Conservation (phyloP, 306 rosid genomes). For the Medicago ruthenica region DNA sequence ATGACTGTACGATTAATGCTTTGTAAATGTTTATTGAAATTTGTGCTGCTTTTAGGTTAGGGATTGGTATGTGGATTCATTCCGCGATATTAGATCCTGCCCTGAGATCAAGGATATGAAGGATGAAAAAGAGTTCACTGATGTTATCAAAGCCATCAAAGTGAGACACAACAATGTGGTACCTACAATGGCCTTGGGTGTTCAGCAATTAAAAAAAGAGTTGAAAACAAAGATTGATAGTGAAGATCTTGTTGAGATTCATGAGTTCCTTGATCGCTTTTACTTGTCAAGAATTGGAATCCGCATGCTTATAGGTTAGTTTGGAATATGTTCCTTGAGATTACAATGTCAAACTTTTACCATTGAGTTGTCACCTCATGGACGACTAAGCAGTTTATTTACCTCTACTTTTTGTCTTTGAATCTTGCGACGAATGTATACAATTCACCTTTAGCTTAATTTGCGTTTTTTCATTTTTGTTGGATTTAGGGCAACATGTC, state of each 20-base stretch:
- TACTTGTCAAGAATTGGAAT: slow-evolving; percentile 98
- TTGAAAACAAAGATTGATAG: slow-evolving; percentile 54
- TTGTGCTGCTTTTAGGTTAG: slow-evolving; percentile 68
- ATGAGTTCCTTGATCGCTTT: slow-evolving; percentile 90
- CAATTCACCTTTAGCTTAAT: background rate
- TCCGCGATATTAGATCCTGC: slow-evolving; percentile 82
- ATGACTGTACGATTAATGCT: slow-evolving; percentile 22
- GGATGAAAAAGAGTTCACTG: slow-evolving; percentile 78
- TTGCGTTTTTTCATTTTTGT: slow-evolving; percentile 35
- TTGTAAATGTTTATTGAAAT: slow-evolving; percentile 27
- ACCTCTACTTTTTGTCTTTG: background rate
- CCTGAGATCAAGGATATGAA: slow-evolving; percentile 72
- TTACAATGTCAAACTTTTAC: too few relatives aligned
- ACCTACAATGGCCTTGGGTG: slow-evolving; percentile 95
- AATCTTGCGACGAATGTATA: background rate
- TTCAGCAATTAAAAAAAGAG: slow-evolving; percentile 88
- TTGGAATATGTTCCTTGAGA: slow-evolving; percentile 1
- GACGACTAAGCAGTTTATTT: slow-evolving; percentile 14
- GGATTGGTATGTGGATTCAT: slow-evolving; percentile 96
- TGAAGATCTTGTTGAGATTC: slow-evolving; percentile 80
- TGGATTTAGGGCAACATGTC: slow-evolving; percentile 93
- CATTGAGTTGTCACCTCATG: slow-evolving; percentile 14
- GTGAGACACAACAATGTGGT: slow-evolving; percentile 98
- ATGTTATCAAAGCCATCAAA: slow-evolving; percentile 92
- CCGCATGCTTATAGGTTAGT: slow-evolving; percentile 95